Percentiles rank a stretch among this genome's conserved stretches.
Evolutionary conservation across 768 basidiomycete species (phyloP).

Genomic region (Rhizopogon vesiculosus): DNA sequence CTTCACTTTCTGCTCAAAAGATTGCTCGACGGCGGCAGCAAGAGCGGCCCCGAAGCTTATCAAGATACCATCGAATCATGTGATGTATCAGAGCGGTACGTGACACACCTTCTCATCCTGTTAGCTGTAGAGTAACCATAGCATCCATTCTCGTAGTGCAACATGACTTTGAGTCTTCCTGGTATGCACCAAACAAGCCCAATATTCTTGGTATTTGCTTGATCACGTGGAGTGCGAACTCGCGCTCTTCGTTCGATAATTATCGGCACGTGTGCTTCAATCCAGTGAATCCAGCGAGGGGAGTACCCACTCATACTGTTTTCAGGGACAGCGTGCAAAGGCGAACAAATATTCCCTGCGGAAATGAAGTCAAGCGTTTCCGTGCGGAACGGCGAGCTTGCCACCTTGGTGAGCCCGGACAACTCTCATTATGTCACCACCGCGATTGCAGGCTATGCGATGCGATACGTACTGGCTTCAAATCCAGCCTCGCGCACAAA

Average conservation of each 20-base stretch:
- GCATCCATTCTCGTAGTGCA: slow-evolving; percentile 5
- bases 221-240: slow-evolving; percentile 16
- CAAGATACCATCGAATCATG: slow-evolving; percentile 7
- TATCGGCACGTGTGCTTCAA: slow-evolving; percentile 9
- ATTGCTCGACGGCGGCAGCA: slow-evolving; percentile 9
- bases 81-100: slow-evolving; percentile 5
- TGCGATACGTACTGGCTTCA: slow-evolving; percentile 17
- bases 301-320: slow-evolving; percentile 9
- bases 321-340: slow-evolving; percentile 4
- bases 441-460: slow-evolving; percentile 14
- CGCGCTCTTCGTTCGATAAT: slow-evolving; percentile 6
- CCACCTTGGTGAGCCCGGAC: slow-evolving; percentile 15
- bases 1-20: slow-evolving; percentile 15
- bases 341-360: neutral
- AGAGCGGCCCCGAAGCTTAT: slow-evolving; percentile 13
- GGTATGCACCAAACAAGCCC: slow-evolving; percentile 8
- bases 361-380: slow-evolving; percentile 21
- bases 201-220: slow-evolving; percentile 13
- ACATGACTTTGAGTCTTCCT: slow-evolving; percentile 4
- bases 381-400: slow-evolving; percentile 18
- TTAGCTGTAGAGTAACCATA: no score
- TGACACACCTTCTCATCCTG: neutral
- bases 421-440: slow-evolving; percentile 10
- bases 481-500: slow-evolving; percentile 16
- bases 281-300: neutral